Percentiles rank a stretch among this genome's conserved stretches.
Evolutionary conservation across 1,284 basidiomycete species (phyloP).

Genomic region (Malassezia arunalokei): DNA sequence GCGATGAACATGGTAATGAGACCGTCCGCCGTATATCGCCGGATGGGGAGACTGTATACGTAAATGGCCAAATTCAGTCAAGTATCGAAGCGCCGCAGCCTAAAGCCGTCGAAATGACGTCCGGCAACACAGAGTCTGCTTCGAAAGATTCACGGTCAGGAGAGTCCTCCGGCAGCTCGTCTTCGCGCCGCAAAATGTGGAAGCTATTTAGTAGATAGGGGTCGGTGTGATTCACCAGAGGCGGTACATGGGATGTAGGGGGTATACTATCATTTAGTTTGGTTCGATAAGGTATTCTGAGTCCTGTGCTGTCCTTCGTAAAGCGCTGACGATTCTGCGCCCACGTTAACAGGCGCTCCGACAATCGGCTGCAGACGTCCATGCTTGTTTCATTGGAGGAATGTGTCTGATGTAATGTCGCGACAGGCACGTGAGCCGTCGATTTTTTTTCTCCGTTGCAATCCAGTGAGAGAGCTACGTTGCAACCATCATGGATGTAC

Average conservation of each 20-base stretch:
- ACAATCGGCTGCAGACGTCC: too few species aligned
- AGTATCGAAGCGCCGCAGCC: slow-evolving; percentile 7
- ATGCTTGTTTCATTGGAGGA: too few species aligned
- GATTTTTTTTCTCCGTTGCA: slow-evolving; percentile 1
- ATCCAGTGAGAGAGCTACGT: background rate
- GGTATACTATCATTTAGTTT: too few species aligned
- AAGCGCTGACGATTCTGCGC: too few species aligned
- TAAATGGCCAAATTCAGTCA: slow-evolving; percentile 29
- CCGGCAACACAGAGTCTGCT: background rate
- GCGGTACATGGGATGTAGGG: too few species aligned
- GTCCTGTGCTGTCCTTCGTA: too few species aligned
- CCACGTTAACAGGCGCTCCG: too few species aligned
- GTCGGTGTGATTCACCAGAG: too few species aligned
- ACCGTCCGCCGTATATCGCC: slow-evolving; percentile 30
- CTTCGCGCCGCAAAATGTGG: slow-evolving; percentile 13
- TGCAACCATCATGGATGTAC: slow-evolving; percentile 8
- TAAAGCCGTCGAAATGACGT: background rate
- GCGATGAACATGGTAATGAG: slow-evolving; percentile 28
- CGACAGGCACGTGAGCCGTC: slow-evolving; percentile 1
- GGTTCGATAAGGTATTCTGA: too few species aligned
- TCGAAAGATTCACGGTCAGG: slow-evolving; percentile 4
- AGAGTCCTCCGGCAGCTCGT: background rate
- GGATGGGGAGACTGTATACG: slow-evolving; percentile 26
- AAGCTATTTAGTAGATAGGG: background rate
- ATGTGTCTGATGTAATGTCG: background rate